Base-by-base conservation (phyloP, 495 filamentous ascomycete genomes). In the Aspergillus egyptiacus region DNA sequence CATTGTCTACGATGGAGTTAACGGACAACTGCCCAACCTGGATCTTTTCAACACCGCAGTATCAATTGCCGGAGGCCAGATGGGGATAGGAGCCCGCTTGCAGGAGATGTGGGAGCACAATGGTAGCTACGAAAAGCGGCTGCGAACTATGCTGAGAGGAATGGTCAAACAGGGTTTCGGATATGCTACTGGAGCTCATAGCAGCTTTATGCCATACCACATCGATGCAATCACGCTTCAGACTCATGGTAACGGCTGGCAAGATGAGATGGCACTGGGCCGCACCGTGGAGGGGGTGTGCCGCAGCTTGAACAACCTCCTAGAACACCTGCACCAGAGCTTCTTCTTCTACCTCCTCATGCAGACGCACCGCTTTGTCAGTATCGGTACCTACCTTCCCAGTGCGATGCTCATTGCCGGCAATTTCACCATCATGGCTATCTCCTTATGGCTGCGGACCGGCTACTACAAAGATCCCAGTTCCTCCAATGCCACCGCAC, bases 311-410 rank as follows among this genome's bases (percentile, higher is more conserved):
- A 98, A 98, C 68, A 98, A 98, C 61, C 68, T 98, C 43, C 76
- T 98, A 13, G 93, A 98, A 68, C 90, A 97, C 64, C 79, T 98
- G 51, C 93, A 98, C 60, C 93, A 98, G 72, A 95, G 89, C 61
- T 98, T 97, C 76, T 98, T 98, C 76, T 97, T 98, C 70, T 98
- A 98, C 65, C 71, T 98, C 19, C 79, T 98, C 14, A 89, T 98
- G 79, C 83, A 89, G 45, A 75, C 82, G 14, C 84, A 93, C 44
- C 80, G 90, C 6, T 98, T 97, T 65, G 94, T 97, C 46, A 96
- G 91, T 65, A 98, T 98, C 51, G 93, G 93, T 15, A 98, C 93
- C 1, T 98, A 98, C 59, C 73, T 98, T 5, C 93, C 94, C 4
- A 95, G 89, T 65, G 93, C 91, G 6, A 97, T 98, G 94, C 68